Evolutionary conservation across 768 basidiomycete species (phyloP), one percentile per base, ranked within the genome.

Genomic region (Cubamyces sp.): DNA sequence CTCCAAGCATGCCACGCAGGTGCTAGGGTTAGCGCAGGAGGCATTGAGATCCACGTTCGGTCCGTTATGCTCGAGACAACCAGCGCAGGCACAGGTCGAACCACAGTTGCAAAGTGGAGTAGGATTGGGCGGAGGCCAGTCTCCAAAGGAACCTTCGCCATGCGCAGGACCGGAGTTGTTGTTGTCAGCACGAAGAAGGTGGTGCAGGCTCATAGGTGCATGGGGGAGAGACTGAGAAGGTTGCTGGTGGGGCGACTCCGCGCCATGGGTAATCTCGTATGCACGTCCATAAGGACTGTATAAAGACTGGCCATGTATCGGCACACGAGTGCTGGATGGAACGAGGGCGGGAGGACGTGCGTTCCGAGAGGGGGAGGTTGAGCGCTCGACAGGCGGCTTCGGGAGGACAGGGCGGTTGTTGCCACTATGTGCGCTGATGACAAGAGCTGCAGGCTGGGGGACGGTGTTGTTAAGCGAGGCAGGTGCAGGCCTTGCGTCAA

Each of bases 241-340:
- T n/a, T 54, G 54, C 8, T 21, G 1, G n/a, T 53, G 40, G 6
- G 53, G 21, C 1, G 11, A 30, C 54, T 79, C 79, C 16, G 70
- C 57, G 12, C 75, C 72, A 62, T 82, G 79, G n/a, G 73, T 62
- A 3, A 78, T 74, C 54, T 84, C 88, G 65, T 89, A 85, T 16
- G 87, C 87, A 23, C 87, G 82, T 18, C 83, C 83, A 59, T 91
- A 92, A 0, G 90, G 90, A 55, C 85, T 87, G 70, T 79, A 90
- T 46, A 77, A 75, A 60, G 79, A 74, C 61, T 76, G 76, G 56
- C 86, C 84, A 69, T 83, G 82, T 34, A 64, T 86, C 81, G 68
- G 81, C 81, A 50, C 82, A 81, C 56, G 66, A 64, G 14, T 71
- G 53, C 54, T 81, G 55, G 41, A 81, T 79, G 53, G 78, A 73